These are phyloP conservation scores for Bisporella sp. DNA, from an alignment of 2,329 filamentous ascomycete species.

Conservation along the genomic window DNA sequence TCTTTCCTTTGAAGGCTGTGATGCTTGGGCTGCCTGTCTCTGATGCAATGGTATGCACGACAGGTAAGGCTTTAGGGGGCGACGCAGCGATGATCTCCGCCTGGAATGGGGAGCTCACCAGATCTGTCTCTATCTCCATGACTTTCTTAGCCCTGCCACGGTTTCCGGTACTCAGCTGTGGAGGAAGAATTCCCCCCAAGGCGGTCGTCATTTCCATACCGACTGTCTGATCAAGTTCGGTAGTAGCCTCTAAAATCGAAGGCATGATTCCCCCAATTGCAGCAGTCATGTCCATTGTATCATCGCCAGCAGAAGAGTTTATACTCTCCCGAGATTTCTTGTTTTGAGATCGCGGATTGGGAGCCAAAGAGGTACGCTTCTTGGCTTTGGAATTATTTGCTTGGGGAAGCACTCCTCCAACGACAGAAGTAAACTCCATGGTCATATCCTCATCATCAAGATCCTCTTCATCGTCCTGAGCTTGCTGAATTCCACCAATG, in stretches of 20 bases:
- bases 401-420: conserved; percentile 45
- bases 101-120: conserved; percentile 38
- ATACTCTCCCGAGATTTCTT: conserved; percentile 30
- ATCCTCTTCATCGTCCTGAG: conserved; percentile 29
- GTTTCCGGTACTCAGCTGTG: conserved; percentile 31
- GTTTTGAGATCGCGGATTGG: conserved; percentile 5
- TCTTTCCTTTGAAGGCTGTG: conserved; percentile 44
- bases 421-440: conserved; percentile 68
- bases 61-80: conserved; percentile 28
- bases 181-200: conserved; percentile 46
- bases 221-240: conserved; percentile 35
- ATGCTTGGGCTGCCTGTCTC: conserved; percentile 48
- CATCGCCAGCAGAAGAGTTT: conserved; percentile 21
- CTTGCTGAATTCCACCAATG: conserved; percentile 44
- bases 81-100: conserved; percentile 27
- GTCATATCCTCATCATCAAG: conserved; percentile 60
- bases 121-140: conserved; percentile 52
- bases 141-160: conserved; percentile 45
- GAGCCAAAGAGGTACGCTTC: conserved; percentile 13
- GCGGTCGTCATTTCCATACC: conserved; percentile 60
- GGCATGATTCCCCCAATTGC: conserved; percentile 38
- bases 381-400: conserved; percentile 25
- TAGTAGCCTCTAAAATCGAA: conserved; percentile 26
- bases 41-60: conserved; percentile 32
- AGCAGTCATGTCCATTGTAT: conserved; percentile 43